These are phyloP conservation scores for Crotalaria pallida DNA, from an alignment of 306 rosid species.

Conservation along the genomic window DNA sequence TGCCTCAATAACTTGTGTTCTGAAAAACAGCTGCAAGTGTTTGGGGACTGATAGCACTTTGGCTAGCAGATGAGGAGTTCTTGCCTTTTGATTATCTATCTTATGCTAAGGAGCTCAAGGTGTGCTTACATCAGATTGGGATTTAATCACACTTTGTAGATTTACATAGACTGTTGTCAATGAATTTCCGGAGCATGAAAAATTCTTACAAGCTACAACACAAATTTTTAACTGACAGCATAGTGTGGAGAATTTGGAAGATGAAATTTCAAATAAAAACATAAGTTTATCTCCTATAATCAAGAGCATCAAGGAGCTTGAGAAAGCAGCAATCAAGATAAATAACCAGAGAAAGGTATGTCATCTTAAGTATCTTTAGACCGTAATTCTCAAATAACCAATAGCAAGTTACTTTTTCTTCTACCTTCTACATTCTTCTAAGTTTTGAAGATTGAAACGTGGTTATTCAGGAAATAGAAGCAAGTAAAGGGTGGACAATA, in stretches of 20 bases:
- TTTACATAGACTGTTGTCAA: background rate
- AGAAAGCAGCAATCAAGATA: constrained; percentile 43
- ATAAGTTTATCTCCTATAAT: constrained; percentile 47
- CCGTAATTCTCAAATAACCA: background rate
- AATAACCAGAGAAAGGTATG: constrained; percentile 51
- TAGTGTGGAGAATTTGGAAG: constrained; percentile 31
- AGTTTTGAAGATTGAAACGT: background rate
- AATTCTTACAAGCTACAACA: background rate
- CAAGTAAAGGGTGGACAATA: constrained; percentile 35
- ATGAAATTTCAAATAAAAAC: constrained; percentile 34
- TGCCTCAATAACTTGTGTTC: no score
- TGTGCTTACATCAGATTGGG: constrained; percentile 9
- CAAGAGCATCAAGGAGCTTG: constrained; percentile 52
- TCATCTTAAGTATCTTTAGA: background rate
- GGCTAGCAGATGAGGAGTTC: constrained; percentile 64
- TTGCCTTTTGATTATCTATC: constrained; percentile 58
- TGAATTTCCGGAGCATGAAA: constrained; percentile 12
- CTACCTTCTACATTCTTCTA: no score
- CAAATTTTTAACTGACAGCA: constrained; percentile 30
- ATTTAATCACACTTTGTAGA: background rate
- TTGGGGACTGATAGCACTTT: constrained; percentile 71
- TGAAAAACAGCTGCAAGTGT: constrained; percentile 57
- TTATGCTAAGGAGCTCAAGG: constrained; percentile 55
- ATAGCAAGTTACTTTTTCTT: background rate
- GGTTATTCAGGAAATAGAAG: constrained; percentile 43